A percentile compares a stretch with the other conserved stretches of the same genome.
Evolutionary conservation across 2,329 filamentous ascomycete species (phyloP).

Genomic region (Penicillium sp.): DNA sequence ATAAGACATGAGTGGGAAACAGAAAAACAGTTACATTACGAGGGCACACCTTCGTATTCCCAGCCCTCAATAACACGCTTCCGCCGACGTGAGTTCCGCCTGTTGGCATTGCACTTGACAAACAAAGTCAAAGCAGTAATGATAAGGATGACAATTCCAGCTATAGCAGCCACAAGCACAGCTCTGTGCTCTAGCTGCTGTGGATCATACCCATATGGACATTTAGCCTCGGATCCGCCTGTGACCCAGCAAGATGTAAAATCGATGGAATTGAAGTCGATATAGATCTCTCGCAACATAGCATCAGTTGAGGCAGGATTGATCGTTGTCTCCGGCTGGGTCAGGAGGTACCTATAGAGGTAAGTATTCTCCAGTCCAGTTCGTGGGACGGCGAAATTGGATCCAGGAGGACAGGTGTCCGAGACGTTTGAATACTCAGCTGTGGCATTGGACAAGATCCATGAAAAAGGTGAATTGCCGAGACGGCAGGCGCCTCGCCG

Average conservation of each 20-base stretch:
- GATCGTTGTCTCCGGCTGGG: conserved; percentile 37
- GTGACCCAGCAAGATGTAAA: conserved; percentile 65
- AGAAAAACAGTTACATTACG: conserved; percentile 30
- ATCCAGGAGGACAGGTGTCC: conserved; percentile 56
- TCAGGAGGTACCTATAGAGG: conserved; percentile 53
- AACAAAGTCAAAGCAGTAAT: conserved; percentile 66
- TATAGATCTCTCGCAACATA: conserved; percentile 53
- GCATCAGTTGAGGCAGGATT: conserved; percentile 36
- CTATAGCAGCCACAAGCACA: conserved; percentile 67
- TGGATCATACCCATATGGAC: conserved; percentile 60
- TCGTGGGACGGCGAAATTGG: conserved; percentile 63
- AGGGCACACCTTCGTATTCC: conserved; percentile 73
- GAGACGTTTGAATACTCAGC: conserved; percentile 54
- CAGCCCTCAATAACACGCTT: conserved; percentile 61
- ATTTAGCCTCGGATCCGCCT: conserved; percentile 61
- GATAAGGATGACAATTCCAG: conserved; percentile 67
- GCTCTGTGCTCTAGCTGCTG: conserved; percentile 53
- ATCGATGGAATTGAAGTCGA: conserved; percentile 68
- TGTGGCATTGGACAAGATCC: conserved; percentile 56
- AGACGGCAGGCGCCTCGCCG: conserved; percentile 65
- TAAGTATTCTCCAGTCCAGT: conserved; percentile 69
- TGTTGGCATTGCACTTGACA: conserved; percentile 68
- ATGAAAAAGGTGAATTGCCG: conserved; percentile 60
- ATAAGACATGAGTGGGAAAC: conserved; percentile 2
- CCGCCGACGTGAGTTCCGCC: conserved; percentile 58